Evolutionary conservation across 495 filamentous ascomycete species (phyloP), one percentile per base, ranked within the genome.

Genomic region (Astrothelium macrocarpum): DNA sequence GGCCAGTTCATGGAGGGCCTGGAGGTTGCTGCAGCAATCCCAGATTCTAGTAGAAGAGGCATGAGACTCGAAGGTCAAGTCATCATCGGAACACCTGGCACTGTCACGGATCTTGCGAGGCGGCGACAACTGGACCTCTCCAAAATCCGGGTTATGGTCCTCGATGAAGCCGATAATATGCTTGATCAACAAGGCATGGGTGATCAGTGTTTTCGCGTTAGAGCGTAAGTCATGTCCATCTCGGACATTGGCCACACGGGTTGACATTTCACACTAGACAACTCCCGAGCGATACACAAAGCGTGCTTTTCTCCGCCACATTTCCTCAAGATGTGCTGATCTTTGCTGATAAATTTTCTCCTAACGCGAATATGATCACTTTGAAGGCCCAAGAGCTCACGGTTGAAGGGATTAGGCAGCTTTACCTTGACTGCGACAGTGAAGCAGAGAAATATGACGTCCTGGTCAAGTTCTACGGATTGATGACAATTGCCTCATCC

Each of bases 221-320:
- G 91, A 78, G 71, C 71, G 91, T 92, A 74, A 73, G 89, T 81
- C 29, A 36, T 28, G 16, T 10, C 45, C 4, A 4, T 5, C 4
- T 32, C 31, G 29, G 39, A 16, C 59, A 60, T 59, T 59, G 46
- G 32, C 58, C 0, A 36, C 28, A 31, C 26, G 26, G 59, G 34
- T 64, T 76, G 69, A 74, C 25, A 23, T 10, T n/a, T 9, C 26
- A 20, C 3, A 64, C 5, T 62, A 91, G 87, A 25, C 72, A 90
- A 66, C 78, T 97, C 12, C 89, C 89, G 0, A 79, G 78, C 42
- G 78, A 78, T 62, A 80, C 89, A 32, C 94, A 99, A 73, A 84
- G 90, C 56, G 87, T 97, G 42, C 84, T 99, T 12, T 97, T 99
- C 77, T 97, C 93, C 18, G 95, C 95, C 20, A 99, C 95, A 0